Evolutionary conservation across 139 green algal species (phyloP), one percentile per base, ranked within the genome.

Genomic region (Chlamydomonas incerta): DNA sequence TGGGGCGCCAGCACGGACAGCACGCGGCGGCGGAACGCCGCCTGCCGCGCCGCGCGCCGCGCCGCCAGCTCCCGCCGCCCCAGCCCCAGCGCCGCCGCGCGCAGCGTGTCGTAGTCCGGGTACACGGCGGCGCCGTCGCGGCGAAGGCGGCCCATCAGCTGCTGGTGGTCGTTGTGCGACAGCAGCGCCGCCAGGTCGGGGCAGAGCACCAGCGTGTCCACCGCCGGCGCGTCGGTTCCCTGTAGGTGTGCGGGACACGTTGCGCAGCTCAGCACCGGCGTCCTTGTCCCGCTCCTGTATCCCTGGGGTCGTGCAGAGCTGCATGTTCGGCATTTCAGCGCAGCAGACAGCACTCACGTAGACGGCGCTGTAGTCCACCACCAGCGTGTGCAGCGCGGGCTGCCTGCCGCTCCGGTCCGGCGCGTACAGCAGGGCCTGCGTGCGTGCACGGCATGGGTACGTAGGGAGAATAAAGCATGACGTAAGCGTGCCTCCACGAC

Each of bases 361-460:
- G 15, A 91, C 79, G 14, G 79, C 83, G 14, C 83, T 90, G 74
- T 93, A 93, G 80, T 93, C 90, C 31, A 93, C 90, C 21, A 92
- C 90, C 21, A 93, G 86, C 26, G 82, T 83, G 82, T 90, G 81
- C 18, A 93, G 52, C 13, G 90, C 88, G 57, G 90, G 90, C 63
- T 72, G 67, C 28, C 21, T 23, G 31, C 33, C 80, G 17, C 80
- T 77, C 0, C 80, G 74, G 71, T 93, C 90, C 24, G 90, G 90
- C 14, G 92, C 72, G 71, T 89, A 87, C 69, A 92, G 83, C n/a
- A 92, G 82, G 37, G 90, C 86, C 75, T 90, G 80, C 10, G 28
- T 20, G 34, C 37, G 35, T 29, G 20, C 18, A 33, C 35, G 34
- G 24, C 23, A 35, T 35, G 57, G 10, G 47, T 47, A 57, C 50